Conservation (phyloP, 768 basidiomycete genomes). For the Aureoboletus auriporus region DNA sequence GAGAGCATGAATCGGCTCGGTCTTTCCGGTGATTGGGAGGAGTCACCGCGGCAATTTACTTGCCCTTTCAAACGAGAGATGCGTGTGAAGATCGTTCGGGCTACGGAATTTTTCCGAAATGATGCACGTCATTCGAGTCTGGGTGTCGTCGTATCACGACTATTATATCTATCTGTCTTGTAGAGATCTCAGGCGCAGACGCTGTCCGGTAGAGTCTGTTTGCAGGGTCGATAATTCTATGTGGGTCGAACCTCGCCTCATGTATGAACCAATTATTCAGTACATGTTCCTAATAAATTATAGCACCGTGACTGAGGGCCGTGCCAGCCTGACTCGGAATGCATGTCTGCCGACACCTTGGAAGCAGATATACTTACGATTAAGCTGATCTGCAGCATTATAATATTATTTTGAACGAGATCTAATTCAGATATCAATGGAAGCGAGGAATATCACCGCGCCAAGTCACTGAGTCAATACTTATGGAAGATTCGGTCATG, state of each 20-base stretch:
- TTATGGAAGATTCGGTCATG: conserved; percentile 1
- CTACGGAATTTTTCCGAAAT: not conserved
- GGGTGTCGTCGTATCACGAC: too few relatives aligned
- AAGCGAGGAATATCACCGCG: not conserved
- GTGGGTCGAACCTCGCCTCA: too few relatives aligned
- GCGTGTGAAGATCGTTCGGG: not conserved
- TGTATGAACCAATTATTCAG: too few relatives aligned
- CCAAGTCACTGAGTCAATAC: too few relatives aligned
- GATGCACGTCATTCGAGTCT: not conserved
- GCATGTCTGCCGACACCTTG: not conserved
- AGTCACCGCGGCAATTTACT: not conserved
- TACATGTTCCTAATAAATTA: too few relatives aligned
- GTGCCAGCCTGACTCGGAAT: too few relatives aligned
- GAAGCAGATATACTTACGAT: not conserved
- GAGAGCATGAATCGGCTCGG: not conserved
- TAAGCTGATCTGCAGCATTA: not conserved
- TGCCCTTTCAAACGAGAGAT: not conserved
- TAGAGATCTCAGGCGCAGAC: too few relatives aligned
- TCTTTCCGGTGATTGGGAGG: too few relatives aligned
- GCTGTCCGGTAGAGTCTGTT: too few relatives aligned
- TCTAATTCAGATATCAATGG: conserved; percentile 1
- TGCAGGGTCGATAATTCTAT: not conserved
- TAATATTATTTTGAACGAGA: conserved; percentile 1
- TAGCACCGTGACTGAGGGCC: too few relatives aligned
- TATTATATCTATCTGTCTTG: too few relatives aligned